Evolutionary conservation across 78 protist species (phyloP), one percentile per base, ranked within the genome.

Genomic region (Salpingoeca rosetta): DNA sequence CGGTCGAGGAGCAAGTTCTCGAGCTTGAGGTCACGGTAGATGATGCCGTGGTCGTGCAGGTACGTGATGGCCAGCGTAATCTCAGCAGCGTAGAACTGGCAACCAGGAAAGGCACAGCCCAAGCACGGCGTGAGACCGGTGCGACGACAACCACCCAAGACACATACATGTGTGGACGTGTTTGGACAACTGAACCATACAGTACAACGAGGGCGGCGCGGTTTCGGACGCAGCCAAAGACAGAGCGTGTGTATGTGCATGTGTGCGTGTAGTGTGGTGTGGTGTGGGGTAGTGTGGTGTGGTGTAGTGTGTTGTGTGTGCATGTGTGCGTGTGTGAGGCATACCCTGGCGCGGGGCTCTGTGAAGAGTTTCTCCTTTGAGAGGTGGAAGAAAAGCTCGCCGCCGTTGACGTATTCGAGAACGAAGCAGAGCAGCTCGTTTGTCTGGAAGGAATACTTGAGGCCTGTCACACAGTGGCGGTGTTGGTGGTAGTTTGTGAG

Each of bases 21-120:
- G 0, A 94, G 94, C 85, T 96, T 96, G 44, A 96, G 86, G 73
- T 96, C 99, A 39, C 99, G 73, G 80, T 97, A 94, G 45, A 95
- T 87, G 27, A 95, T 89, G 44, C 86, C 93, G 74, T 85, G 91
- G 45, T 82, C 85, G 82, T 96, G 98, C 10, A 96, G 90, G 78
- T 94, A 91, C 10, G 85, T 92, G 72, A 96, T 37, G 0, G 96
- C 98, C 45, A 96, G 85, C 81, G 88, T 73, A 25, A 96, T 80
- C 86, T 96, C 96, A 1, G 94, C 89, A 25, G 88, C 86, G 88
- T 96, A 96, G 80, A 96, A 96, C 3, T 90, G 77, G n/a, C n/a
- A n/a, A n/a, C n/a, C n/a, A n/a, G n/a, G n/a, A n/a, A n/a, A n/a
- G n/a, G n/a, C n/a, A n/a, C n/a, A n/a, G n/a, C n/a, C n/a, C n/a